Conservation (phyloP, 768 basidiomycete genomes). For the Cystofilobasidium capitatum region DNA sequence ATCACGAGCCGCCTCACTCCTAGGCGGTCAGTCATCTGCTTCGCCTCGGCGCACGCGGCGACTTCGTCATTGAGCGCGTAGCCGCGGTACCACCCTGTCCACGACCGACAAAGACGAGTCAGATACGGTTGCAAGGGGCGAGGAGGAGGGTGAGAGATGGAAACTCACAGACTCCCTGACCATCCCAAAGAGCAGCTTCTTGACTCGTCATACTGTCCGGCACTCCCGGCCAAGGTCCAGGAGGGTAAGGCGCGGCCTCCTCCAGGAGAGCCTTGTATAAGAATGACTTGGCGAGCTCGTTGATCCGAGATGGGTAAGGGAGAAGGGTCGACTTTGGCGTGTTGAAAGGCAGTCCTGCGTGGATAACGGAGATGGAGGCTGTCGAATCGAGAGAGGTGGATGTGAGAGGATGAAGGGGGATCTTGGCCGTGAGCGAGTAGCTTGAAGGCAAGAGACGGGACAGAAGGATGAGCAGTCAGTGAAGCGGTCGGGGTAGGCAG, state of each 20-base stretch:
- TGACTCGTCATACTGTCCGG: slow-evolving; percentile 4
- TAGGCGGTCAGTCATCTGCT: slow-evolving; percentile 58
- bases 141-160: background rate
- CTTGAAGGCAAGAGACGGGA: slow-evolving; percentile 41
- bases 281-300: slow-evolving; percentile 59
- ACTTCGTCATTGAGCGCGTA: slow-evolving; percentile 67
- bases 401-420: slow-evolving; percentile 52
- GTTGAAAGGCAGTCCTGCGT: slow-evolving; percentile 71
- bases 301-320: slow-evolving; percentile 78
- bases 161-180: slow-evolving; percentile 11
- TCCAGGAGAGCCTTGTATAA: slow-evolving; percentile 60
- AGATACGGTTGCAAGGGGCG: too few species aligned
- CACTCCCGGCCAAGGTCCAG: slow-evolving; percentile 12
- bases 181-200: slow-evolving; percentile 21
- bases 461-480: slow-evolving; percentile 62
- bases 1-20: slow-evolving; percentile 48
- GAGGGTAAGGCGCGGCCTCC: slow-evolving; percentile 57
- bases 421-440: slow-evolving; percentile 48
- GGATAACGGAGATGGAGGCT: slow-evolving; percentile 77
- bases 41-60: slow-evolving; percentile 59
- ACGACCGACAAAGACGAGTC: too few species aligned
- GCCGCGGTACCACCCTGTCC: slow-evolving; percentile 80
- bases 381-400: slow-evolving; percentile 10
- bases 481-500: background rate
- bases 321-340: slow-evolving; percentile 53